Evolutionary conservation across 257 asterid species (phyloP).

Genomic region (Mentha longifolia): DNA sequence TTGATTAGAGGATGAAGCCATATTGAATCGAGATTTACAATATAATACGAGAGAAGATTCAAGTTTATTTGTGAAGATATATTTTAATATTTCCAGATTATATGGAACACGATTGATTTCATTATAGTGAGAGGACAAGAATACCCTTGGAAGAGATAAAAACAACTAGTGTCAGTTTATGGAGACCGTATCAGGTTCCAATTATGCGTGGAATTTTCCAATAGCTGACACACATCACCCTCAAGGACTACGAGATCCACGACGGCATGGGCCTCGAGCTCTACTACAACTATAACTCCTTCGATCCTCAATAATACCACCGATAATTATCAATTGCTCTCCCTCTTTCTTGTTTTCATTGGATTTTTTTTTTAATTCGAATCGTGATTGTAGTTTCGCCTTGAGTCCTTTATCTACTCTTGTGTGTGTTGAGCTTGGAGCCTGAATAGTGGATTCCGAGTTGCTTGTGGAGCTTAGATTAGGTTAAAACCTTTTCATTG

Average conservation of each 20-base stretch:
- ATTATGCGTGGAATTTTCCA: too few species aligned
- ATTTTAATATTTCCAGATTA: too few species aligned
- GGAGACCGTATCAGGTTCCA: too few species aligned
- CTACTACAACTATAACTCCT: constrained; percentile 64
- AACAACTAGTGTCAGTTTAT: background rate
- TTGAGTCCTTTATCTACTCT: background rate
- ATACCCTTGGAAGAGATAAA: background rate
- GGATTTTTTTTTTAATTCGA: background rate
- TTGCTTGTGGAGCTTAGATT: background rate
- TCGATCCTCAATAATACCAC: background rate
- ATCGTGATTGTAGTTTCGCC: background rate
- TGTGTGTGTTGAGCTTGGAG: background rate
- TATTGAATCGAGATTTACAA: too few species aligned
- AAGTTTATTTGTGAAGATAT: too few species aligned
- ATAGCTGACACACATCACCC: constrained; percentile 87
- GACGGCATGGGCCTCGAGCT: constrained; percentile 95
- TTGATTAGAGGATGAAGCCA: too few species aligned
- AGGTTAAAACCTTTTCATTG: background rate
- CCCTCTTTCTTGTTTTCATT: background rate
- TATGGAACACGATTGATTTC: too few species aligned
- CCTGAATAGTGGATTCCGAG: background rate
- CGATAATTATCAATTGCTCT: background rate
- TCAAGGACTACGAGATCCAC: constrained; percentile 77
- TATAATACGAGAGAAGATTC: too few species aligned
- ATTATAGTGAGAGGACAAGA: background rate